phyloP scores from a whole-genome alignment of 345 rosid species.

The Corymbia maculata region DNA sequence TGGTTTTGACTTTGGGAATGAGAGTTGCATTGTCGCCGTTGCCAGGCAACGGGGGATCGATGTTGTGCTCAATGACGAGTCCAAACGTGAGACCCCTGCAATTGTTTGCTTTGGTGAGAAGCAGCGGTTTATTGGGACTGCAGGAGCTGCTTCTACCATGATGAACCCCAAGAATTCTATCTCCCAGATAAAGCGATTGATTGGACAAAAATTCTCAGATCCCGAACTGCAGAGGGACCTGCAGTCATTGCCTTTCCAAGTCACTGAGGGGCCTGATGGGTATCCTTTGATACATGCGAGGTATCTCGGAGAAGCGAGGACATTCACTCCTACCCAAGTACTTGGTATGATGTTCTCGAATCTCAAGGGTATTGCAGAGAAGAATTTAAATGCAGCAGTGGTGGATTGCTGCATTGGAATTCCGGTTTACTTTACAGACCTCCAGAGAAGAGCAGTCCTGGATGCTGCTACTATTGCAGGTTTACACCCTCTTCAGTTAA shows the following conservation, averaged over 20 bases:
- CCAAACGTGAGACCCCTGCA: constrained; percentile 90
- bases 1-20: constrained; percentile 98
- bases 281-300: constrained; percentile 78
- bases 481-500: constrained; percentile 69
- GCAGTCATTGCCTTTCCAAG: constrained; percentile 59
- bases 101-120: constrained; percentile 78
- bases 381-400: constrained; percentile 76
- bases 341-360: constrained; percentile 84
- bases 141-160: constrained; percentile 67
- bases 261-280: constrained; percentile 84
- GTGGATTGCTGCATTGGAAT: constrained; percentile 97
- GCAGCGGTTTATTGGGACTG: constrained; percentile 75
- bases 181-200: constrained; percentile 58
- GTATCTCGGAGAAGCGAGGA: constrained; percentile 68
- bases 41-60: constrained; percentile 99
- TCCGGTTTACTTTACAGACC: constrained; percentile 88
- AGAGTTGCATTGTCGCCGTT: constrained; percentile 91
- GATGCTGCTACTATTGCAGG: constrained; percentile 98
- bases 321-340: constrained; percentile 87
- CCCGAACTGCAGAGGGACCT: constrained; percentile 89
- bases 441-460: constrained; percentile 86
- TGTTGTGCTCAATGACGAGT: constrained; percentile 96
- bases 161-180: constrained; percentile 75
- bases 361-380: constrained; percentile 82
- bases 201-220: constrained; percentile 60